These are phyloP conservation scores for Triangularia verruculosa DNA, from an alignment of 2,329 filamentous ascomycete genomes.

Conservation along the genomic window DNA sequence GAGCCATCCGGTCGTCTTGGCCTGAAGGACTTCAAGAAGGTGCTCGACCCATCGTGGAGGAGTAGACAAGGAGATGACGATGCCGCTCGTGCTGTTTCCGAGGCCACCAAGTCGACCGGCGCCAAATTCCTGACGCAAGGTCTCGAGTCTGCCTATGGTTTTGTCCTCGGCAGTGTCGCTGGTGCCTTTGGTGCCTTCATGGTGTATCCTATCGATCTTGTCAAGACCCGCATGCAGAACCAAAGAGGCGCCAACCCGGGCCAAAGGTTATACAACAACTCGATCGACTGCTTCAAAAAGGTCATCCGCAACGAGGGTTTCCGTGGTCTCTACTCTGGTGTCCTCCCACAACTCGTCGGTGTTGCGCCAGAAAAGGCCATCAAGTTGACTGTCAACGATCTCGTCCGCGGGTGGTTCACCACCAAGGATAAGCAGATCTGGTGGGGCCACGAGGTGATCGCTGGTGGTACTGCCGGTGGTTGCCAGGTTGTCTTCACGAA, in stretches of 20 bases:
- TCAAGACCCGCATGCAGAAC: constrained; percentile 99
- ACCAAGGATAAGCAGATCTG: constrained; percentile 73
- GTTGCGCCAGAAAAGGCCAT: constrained; percentile 99
- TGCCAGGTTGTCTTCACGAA: constrained; percentile 99
- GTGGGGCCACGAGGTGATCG: constrained; percentile 70
- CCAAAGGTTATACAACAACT: constrained; percentile 93
- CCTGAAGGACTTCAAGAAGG: constrained; percentile 84
- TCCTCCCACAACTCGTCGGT: constrained; percentile 90
- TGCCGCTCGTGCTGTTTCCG: constrained; percentile 40
- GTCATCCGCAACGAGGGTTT: constrained; percentile 91
- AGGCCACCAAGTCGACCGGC: constrained; percentile 52
- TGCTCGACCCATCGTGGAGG: constrained; percentile 90
- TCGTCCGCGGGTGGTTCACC: constrained; percentile 74
- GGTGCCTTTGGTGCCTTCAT: constrained; percentile 98
- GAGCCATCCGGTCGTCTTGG: constrained; percentile 82
- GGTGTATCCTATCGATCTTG: constrained; percentile 98
- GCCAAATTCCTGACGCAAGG: constrained; percentile 60
- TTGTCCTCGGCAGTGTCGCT: constrained; percentile 81
- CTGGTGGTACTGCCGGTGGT: constrained; percentile 83
- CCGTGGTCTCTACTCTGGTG: constrained; percentile 86
- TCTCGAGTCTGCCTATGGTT: constrained; percentile 83
- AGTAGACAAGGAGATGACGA: constrained; percentile 50
- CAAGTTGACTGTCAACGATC: constrained; percentile 96
- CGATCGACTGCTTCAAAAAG: constrained; percentile 89
- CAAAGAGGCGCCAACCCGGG: constrained; percentile 81